Percentiles rank a stretch among this genome's conserved stretches.
These are phyloP conservation scores for Chrysosporium keratinophilum DNA, from an alignment of 2,329 filamentous ascomycete species.

Conservation along the genomic window DNA sequence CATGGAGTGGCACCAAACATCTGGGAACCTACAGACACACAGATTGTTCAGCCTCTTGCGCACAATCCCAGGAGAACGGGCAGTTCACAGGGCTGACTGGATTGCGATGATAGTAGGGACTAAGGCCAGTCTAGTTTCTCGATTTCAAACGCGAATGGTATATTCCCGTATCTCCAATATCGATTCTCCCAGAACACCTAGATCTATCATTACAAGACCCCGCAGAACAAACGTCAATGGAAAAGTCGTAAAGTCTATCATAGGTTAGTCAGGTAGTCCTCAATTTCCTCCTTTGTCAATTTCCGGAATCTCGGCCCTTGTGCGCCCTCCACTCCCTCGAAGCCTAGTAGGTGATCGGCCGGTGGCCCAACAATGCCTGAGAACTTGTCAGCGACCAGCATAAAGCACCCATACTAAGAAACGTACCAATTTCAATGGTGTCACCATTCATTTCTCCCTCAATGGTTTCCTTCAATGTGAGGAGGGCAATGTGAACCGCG, in stretches of 20 bases:
- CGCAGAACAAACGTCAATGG: neutral
- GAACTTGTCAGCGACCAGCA: slow-evolving; percentile 13
- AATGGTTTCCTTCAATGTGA: slow-evolving; percentile 98
- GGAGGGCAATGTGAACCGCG: slow-evolving; percentile 91
- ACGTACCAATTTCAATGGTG: slow-evolving; percentile 89
- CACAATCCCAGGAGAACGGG: too few species aligned
- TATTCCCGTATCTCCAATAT: neutral
- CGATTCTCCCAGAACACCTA: neutral
- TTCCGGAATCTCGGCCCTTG: slow-evolving; percentile 43
- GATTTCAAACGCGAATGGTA: neutral
- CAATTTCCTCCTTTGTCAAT: slow-evolving; percentile 93
- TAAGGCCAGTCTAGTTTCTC: neutral
- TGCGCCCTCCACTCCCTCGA: slow-evolving; percentile 44
- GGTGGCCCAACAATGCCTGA: slow-evolving; percentile 88
- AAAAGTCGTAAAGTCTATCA: slow-evolving; percentile 38
- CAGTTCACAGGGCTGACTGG: too few species aligned
- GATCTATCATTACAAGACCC: slow-evolving; percentile 9
- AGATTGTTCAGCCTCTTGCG: too few species aligned
- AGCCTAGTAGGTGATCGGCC: slow-evolving; percentile 82
- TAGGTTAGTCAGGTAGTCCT: slow-evolving; percentile 98
- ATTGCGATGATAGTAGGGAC: too few species aligned
- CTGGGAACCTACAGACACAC: too few species aligned
- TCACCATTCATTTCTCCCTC: slow-evolving; percentile 99
- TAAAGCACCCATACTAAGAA: neutral
- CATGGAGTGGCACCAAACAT: too few species aligned